Conservation (phyloP, 805 yeast genomes). For the Candida ovalis region DNA sequence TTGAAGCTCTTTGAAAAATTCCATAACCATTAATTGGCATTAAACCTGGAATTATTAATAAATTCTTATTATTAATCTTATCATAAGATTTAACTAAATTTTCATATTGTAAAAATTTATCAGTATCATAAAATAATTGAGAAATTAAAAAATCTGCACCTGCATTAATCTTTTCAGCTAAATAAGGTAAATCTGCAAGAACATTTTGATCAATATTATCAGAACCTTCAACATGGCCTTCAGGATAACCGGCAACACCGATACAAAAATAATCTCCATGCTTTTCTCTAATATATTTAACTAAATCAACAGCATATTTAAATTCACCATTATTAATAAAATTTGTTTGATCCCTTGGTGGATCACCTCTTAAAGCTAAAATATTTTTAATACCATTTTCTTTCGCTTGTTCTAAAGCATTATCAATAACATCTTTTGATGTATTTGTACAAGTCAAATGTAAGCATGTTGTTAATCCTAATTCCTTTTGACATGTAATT, state of each 20-base stretch:
- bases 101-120: conserved; percentile 68
- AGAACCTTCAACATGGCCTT: conserved; percentile 91
- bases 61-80: conserved; percentile 33
- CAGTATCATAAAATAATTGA: conserved; percentile 87
- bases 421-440: conserved; percentile 68
- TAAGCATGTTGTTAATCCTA: conserved; percentile 85
- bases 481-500: conserved; percentile 63
- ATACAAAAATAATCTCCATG: conserved; percentile 83
- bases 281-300: conserved; percentile 64
- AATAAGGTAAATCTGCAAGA: conserved; percentile 65
- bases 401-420: conserved; percentile 70
- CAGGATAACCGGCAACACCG: conserved; percentile 98
- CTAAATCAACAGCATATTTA: conserved; percentile 80
- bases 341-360: conserved; percentile 62
- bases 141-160: conserved; percentile 95
- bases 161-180: conserved; percentile 82
- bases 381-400: conserved; percentile 80
- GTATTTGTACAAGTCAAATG: conserved; percentile 97
- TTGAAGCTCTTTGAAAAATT: conserved; percentile 84
- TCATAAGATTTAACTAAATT: conserved; percentile 38
- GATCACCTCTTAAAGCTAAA: conserved; percentile 93
- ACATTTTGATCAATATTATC: conserved; percentile 64
- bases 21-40: conserved; percentile 88
- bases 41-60: conserved; percentile 78
- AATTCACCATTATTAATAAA: conserved; percentile 57